Base-by-base conservation (phyloP, 2,329 filamentous ascomycete species). In the Sclerotinia trifoliorum region DNA sequence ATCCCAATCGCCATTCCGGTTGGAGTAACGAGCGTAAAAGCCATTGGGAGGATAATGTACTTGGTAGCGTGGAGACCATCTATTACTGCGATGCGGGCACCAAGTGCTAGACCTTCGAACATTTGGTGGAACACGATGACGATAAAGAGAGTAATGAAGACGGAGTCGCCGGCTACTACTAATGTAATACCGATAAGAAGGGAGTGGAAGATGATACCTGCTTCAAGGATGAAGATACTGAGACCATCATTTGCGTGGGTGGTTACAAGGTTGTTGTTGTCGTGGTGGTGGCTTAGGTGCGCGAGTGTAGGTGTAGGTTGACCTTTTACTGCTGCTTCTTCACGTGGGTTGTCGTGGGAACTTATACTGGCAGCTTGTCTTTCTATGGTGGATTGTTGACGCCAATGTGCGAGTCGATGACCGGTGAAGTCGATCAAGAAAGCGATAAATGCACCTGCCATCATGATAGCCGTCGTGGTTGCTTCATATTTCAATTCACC, bases 1-100 rank as follows among this genome's bases (percentile, higher is more conserved):
- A 93, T 88, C 0, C 91, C 91, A 69, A 94, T 93, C 0, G 88
- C 90, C 90, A 94, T 94, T 15, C 91, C 91, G 42, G 92, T 80
- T 0, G 91, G 91, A 0, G 91, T 94, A 66, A 92, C 87, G 35
- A 93, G 80, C 0, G 89, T 85, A 73, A 93, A 94, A 0, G 84
- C 82, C 1, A 78, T 72, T 0, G 85, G 90, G 80, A 94, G 87
- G 17, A 86, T 70, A 3, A 88, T 42, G 75, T 92, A 90, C 70
- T 82, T 81, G 8, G 73, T 63, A 1, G 60, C 67, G 17, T 68
- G 39, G 5, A 57, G 64, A 42, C 32, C 32, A 49, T 68, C 65
- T 21, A 68, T 81, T 0, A 84, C 83, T 11, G 89, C 88, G 70
- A 93, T 92, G 19, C 88, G 86, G 11, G 87, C 86, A 24, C 90